Evolutionary conservation across 2,329 filamentous ascomycete genomes (phyloP), one percentile per base, ranked within the genome.

Genomic region (Arachnomyces sp.): DNA sequence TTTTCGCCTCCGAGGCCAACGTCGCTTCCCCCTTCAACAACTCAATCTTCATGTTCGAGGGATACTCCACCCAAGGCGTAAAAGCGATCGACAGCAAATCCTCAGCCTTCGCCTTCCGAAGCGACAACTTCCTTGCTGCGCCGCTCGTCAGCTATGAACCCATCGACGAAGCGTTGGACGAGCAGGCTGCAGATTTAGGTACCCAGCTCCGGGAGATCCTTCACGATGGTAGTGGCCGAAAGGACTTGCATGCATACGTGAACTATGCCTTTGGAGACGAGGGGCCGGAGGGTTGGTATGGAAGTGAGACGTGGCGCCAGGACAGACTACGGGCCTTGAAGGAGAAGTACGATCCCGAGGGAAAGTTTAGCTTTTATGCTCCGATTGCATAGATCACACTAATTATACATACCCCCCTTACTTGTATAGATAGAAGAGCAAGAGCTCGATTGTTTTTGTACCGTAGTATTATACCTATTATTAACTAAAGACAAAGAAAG

Each of bases 31-130:
- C 49, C 0, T 60, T 65, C 29, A 61, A 60, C 36, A 49, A 60
- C 46, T 67, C 66, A 1, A 57, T 75, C 33, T 72, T 77, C 56
- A 69, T 77, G 66, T 72, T 78, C 39, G 75, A 79, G 50, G 70
- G 70, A 3, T 78, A 78, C 54, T 65, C 72, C 1, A 56, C 52
- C 6, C 53, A 66, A 15, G 74, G 66, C 1, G 65, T 77, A 2
- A 51, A 63, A 38, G 56, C 53, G 0, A 49, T 71, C 30, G 44
- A 53, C 34, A 48, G 45, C 17, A 51, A 53, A 7, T 59, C 62
- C 1, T 62, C 65, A 3, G 71, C 72, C 1, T 76, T 67, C 42
- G 62, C 71, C 13, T 67, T 65, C 54, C 66, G 73, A 2, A 46
- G 52, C 2, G 65, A 69, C 38, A 67, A 69, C 47, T 47, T 74